Conservation (phyloP, 306 rosid species). For the Trifolium fragiferum region DNA sequence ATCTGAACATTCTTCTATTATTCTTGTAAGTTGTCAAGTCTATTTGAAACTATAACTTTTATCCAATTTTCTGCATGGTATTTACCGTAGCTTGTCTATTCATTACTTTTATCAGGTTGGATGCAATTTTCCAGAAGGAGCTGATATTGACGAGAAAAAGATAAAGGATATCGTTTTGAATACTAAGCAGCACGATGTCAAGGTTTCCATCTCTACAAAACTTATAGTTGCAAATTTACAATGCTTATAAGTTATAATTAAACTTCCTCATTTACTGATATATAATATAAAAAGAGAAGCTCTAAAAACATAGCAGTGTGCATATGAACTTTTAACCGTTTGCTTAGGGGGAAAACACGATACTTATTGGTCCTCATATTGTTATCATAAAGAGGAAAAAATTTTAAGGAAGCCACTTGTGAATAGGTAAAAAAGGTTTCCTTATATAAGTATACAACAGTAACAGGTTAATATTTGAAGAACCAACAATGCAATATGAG, state of each 20-base stretch:
- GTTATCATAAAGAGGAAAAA: too few relatives aligned
- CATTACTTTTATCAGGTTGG: constrained; percentile 61
- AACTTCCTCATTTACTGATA: constrained; percentile 15
- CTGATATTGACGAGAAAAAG: constrained; percentile 56
- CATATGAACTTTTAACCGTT: too few relatives aligned
- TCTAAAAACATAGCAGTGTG: background rate
- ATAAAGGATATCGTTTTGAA: constrained; percentile 54
- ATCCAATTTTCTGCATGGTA: background rate
- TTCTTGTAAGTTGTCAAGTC: constrained; percentile 53
- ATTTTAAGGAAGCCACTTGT: background rate
- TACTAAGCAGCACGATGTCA: constrained; percentile 52
- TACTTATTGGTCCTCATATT: background rate
- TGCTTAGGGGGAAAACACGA: background rate
- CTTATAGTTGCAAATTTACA: constrained; percentile 32
- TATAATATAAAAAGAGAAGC: background rate
- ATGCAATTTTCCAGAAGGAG: constrained; percentile 60
- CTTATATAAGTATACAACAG: too few relatives aligned
- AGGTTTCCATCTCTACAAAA: constrained; percentile 60
- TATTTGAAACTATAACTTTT: background rate
- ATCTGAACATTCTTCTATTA: constrained; percentile 55
- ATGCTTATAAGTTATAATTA: constrained; percentile 7
- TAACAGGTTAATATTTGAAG: too few relatives aligned
- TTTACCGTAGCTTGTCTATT: background rate
- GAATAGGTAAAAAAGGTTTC: background rate
- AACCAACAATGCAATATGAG: too few relatives aligned